Base-by-base conservation (phyloP, 2,329 filamentous ascomycete genomes). In the Coniochaeta hoffmannii region DNA sequence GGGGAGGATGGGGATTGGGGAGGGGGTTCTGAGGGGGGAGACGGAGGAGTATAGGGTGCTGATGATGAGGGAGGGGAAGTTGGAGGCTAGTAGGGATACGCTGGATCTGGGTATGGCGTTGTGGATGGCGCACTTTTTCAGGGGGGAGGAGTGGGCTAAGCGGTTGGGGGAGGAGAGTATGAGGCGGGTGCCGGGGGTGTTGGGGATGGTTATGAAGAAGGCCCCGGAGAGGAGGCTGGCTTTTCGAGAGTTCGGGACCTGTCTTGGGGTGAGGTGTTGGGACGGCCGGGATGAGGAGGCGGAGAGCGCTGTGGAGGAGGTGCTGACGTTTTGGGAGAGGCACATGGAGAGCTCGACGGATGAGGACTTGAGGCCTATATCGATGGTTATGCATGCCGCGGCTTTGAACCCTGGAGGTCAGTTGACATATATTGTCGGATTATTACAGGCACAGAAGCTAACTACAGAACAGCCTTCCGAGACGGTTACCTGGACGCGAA, bases 61-160 rank as follows among this genome's bases (percentile, higher is more conserved):
- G 3, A 77, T 82, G 71, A 63, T 65, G 24, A 64, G 69, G 0
- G 74, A 75, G 53, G 74, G 74, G 1, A 64, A 70, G 17, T 64
- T 76, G 52, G 72, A 69, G 41, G 69, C 75, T 3, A 79, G 76
- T 28, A 65, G 63, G 4, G 81, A 83, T 64, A 67, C 75, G 17
- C 64, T 83, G n/a, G 81, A 84, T 61, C 63, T 84, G 44, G 81
- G 81, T 0, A 83, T 84, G 81, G 76, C 78, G 1, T 62, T 84
- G 26, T 84, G 81, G 80, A 76, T 76, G 46, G 71, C 71, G 22
- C 79, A 82, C 57, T 79, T 81, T 66, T 73, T 75, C 56, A 65
- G 64, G 0, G 70, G 70, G 2, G 77, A 81, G 56, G 64, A 66
- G 1, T 83, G 79, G 80, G 76, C 79, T 2, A 61, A 61, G 2